Base-by-base conservation (phyloP, 2,329 filamentous ascomycete species). In the Trichophyton rubrum region DNA sequence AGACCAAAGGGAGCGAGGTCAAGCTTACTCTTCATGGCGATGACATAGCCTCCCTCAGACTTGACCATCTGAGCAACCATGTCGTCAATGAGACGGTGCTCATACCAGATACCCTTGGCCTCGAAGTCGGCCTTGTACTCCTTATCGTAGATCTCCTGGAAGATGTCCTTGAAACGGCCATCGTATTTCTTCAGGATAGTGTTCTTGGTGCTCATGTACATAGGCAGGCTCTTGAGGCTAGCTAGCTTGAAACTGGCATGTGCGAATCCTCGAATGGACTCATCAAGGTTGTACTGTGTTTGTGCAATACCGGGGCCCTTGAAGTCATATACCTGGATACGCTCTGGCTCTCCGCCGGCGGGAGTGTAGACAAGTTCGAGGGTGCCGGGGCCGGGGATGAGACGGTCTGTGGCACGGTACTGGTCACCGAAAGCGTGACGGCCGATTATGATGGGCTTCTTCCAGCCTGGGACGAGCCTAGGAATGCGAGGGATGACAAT, bases 11-110 rank as follows among this genome's bases (percentile, higher is more conserved):
- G 17, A 40, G 15, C 24, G 24, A n/a, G 7, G 9, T n/a, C 5
- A 43, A 59, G 80, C 85, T 76, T 74, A 95, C 90, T 97, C 87
- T 99, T 99, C 75, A 97, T 84, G 64, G 93, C 93, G 82, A 97
- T 96, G 74, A 97, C 85, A 78, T 93, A 96, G 65, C 93, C 93
- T 68, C 93, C 93, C 70, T 87, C 85, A 78, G 88, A 93, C 88
- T 99, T 99, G 82, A 99, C 88, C 93, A 99, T 99, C 83, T 99
- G 93, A 57, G 93, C 93, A 66, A 99, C 93, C 93, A 99, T 97
- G 79, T 99, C 93, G 78, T 99, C 93, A 72, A 99, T 97, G 68
- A 99, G 82, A 71, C 93, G 88, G 80, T 99, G 93, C 85, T 99
- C 93, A 74, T 99, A 97, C 93, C 93, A 97, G 79, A 97, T 95